Evolutionary conservation across 225 moss, liverwort and hornwort species (phyloP), one percentile per base, ranked within the genome.

Genomic region (Marchantia paleacea): DNA sequence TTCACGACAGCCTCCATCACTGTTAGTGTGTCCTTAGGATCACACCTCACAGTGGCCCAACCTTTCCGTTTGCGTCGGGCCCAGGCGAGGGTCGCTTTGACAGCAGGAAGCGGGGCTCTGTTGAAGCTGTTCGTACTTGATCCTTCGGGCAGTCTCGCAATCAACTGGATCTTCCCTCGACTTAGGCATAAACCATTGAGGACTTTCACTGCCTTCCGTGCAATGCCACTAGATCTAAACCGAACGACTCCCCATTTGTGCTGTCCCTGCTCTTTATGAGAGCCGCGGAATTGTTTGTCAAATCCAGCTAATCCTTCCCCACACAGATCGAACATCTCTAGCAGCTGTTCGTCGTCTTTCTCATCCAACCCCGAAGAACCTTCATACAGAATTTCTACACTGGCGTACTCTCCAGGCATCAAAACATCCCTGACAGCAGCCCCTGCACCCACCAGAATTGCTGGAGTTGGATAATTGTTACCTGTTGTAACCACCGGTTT

Each of bases 21-120:
- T 24, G 28, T 12, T 8, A 25, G 47, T 53, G 19, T 54, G 25
- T 86, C 83, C 68, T 81, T 79, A 14, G 86, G 81, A 68, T 76
- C 77, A 52, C 82, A 87, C 60, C 78, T 87, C 22, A 87, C 75
- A 14, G 72, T 63, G 48, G 81, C 86, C 75, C 81, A 70, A 52
- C 84, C 84, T 82, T 84, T 87, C 69, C 87, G 84, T 51, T 77
- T 82, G 39, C 87, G 72, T 71, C 87, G 79, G 55, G 87, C 84
- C 87, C 87, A 87, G 25, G 87, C 84, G 73, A 87, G 61, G 22
- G 84, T 87, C 7, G 87, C 87, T 26, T 87, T 87, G 24, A 87
- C 80, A 31, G 82, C 84, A 57, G 87, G 84, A 73, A 87, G 82
- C 5, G 82, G 84, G 16, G 76, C 25, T 74, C 73, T 79, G 52